These are phyloP conservation scores for Ustilago curta DNA, from an alignment of 1,284 basidiomycete species.

Conservation along the genomic window DNA sequence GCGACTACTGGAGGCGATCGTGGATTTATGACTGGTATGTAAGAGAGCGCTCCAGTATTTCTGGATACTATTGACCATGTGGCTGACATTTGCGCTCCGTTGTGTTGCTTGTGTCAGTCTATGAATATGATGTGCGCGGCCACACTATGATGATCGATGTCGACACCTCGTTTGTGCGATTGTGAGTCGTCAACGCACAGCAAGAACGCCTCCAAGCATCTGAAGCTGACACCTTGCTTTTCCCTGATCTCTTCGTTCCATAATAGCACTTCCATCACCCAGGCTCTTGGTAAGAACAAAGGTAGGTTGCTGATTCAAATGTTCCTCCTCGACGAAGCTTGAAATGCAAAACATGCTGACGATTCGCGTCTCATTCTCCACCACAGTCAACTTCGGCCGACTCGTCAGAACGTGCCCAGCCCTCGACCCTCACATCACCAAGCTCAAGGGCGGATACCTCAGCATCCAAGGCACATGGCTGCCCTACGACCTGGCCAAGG, in stretches of 20 bases:
- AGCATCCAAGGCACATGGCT: slow-evolving; percentile 61
- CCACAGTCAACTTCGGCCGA: slow-evolving; percentile 46
- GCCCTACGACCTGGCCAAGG: slow-evolving; percentile 47
- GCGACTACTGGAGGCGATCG: slow-evolving; percentile 46
- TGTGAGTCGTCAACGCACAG: slow-evolving; percentile 28
- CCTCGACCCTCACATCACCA: slow-evolving; percentile 46
- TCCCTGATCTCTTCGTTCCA: neutral
- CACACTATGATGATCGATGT: slow-evolving; percentile 55
- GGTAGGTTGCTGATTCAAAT: slow-evolving; percentile 18
- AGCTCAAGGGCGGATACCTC: slow-evolving; percentile 55
- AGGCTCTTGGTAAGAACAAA: slow-evolving; percentile 52
- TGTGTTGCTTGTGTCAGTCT: slow-evolving; percentile 29
- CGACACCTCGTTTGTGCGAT: slow-evolving; percentile 51
- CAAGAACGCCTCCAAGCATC: neutral
- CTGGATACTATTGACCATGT: neutral
- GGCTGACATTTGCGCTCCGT: neutral
- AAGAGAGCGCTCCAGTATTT: neutral
- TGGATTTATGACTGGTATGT: slow-evolving; percentile 48
- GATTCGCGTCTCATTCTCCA: neutral
- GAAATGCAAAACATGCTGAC: neutral
- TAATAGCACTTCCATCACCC: slow-evolving; percentile 50
- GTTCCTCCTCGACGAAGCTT: too few species aligned
- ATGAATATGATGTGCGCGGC: slow-evolving; percentile 49
- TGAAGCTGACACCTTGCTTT: neutral
- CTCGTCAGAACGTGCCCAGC: slow-evolving; percentile 40